Evolutionary conservation across 305 asterid genomes (phyloP).

Genomic region (Petunia hybrid): DNA sequence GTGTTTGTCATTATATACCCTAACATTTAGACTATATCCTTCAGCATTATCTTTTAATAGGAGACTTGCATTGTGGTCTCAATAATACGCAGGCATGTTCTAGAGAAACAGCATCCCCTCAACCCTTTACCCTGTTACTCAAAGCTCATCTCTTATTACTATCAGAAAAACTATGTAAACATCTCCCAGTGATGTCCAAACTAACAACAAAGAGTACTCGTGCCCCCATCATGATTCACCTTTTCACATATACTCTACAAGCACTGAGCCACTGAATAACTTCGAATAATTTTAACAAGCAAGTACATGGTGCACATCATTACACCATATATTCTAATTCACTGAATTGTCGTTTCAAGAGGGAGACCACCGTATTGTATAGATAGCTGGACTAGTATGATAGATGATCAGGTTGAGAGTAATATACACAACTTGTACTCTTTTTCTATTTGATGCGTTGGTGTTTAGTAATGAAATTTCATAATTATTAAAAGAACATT

Average conservation of each 20-base stretch:
- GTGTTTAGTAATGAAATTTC: background rate
- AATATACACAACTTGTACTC: background rate
- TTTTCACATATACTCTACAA: background rate
- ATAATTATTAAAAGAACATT: no score
- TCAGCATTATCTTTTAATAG: background rate
- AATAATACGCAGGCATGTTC: background rate
- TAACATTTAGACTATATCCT: background rate
- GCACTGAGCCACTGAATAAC: background rate
- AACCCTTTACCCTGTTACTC: background rate
- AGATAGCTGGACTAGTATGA: background rate
- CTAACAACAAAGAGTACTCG: background rate
- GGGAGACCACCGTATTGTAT: background rate
- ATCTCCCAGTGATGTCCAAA: background rate
- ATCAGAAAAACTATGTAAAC: background rate
- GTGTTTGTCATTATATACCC: background rate
- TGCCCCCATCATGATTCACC: slow-evolving; percentile 6
- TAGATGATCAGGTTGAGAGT: background rate
- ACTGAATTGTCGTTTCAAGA: background rate
- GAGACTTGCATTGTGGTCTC: background rate
- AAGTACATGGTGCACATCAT: background rate
- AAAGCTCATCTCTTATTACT: background rate
- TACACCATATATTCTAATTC: background rate
- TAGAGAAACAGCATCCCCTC: background rate
- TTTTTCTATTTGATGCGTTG: background rate
- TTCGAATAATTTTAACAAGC: background rate